Conservation (phyloP, 2,329 filamentous ascomycete genomes). For the Dactylellina cionopaga region DNA sequence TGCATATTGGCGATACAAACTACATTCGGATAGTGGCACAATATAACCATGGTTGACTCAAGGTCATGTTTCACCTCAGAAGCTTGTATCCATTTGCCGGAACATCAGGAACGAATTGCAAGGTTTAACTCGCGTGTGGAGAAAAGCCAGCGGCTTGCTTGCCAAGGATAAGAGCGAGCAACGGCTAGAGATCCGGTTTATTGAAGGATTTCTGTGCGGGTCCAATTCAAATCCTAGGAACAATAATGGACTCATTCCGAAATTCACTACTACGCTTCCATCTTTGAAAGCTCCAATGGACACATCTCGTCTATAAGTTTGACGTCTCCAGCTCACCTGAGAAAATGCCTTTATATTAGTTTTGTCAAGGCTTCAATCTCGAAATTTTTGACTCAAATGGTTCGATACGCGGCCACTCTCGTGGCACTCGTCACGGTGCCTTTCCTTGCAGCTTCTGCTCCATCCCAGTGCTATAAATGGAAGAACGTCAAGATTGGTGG, state of each 20-base stretch:
- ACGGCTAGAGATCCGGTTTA: too few species aligned
- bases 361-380: neutral
- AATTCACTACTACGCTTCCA: neutral
- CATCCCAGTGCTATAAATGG: slow-evolving; percentile 61
- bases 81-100: neutral
- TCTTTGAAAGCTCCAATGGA: neutral
- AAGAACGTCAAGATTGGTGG: slow-evolving; percentile 67
- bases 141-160: slow-evolving; percentile 1
- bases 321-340: neutral
- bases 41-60: slow-evolving; percentile 13
- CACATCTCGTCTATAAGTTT: slow-evolving; percentile 5
- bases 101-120: slow-evolving; percentile 31
- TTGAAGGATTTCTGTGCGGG: neutral
- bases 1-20: too few species aligned
- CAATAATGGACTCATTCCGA: slow-evolving; percentile 2
- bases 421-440: slow-evolving; percentile 42
- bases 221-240: slow-evolving; percentile 4
- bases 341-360: neutral
- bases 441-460: slow-evolving; percentile 30
- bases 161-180: neutral
- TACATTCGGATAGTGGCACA: neutral
- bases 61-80: slow-evolving; percentile 4
- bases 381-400: slow-evolving; percentile 13
- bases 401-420: slow-evolving; percentile 36
- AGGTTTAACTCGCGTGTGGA: slow-evolving; percentile 27